Percentiles rank a stretch among this genome's conserved stretches.
phyloP scores from a whole-genome alignment of 2,329 filamentous ascomycete genomes.

The Cryphonectria naterciae region DNA sequence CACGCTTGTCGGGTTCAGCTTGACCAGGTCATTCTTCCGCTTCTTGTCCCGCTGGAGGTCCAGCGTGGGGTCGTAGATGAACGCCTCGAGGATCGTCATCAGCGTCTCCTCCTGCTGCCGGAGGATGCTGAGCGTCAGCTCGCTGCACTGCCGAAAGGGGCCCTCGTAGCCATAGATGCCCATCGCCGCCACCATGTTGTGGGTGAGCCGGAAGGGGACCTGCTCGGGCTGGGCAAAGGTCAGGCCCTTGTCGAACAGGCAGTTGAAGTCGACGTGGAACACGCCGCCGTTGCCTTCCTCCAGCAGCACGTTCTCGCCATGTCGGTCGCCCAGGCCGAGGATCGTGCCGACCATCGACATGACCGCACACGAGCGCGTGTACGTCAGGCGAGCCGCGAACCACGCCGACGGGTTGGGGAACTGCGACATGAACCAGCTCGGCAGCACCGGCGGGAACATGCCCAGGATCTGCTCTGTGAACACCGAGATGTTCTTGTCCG shows the following conservation, averaged over 20 bases:
- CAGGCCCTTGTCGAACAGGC: conserved; percentile 95
- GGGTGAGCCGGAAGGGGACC: conserved; percentile 94
- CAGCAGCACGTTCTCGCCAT: conserved; percentile 95
- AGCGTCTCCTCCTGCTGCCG: conserved; percentile 93
- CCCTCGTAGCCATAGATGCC: conserved; percentile 93
- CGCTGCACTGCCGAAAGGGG: conserved; percentile 87
- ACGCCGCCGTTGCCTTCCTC: conserved; percentile 93
- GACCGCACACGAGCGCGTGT: conserved; percentile 91
- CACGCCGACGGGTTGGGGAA: conserved; percentile 92
- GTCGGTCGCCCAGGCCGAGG: conserved; percentile 88
- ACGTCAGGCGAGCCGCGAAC: conserved; percentile 86
- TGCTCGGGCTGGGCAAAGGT: conserved; percentile 94
- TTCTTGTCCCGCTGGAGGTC: conserved; percentile 81
- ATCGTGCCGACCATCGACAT: conserved; percentile 99
- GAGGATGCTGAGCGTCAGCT: conserved; percentile 82
- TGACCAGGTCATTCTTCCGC: conserved; percentile 50
- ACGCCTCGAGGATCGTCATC: conserved; percentile 96
- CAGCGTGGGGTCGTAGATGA: conserved; percentile 94
- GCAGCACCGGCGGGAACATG: conserved; percentile 80
- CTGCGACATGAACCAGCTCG: conserved; percentile 93
- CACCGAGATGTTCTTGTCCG: conserved; percentile 64
- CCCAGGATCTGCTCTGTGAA: conserved; percentile 70
- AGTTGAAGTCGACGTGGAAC: conserved; percentile 99
- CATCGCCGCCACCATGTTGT: conserved; percentile 99
- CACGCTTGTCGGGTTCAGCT: conserved; percentile 70